phyloP scores from a whole-genome alignment of 176 grass and related monocot species.

The Aechmea fasciata region DNA sequence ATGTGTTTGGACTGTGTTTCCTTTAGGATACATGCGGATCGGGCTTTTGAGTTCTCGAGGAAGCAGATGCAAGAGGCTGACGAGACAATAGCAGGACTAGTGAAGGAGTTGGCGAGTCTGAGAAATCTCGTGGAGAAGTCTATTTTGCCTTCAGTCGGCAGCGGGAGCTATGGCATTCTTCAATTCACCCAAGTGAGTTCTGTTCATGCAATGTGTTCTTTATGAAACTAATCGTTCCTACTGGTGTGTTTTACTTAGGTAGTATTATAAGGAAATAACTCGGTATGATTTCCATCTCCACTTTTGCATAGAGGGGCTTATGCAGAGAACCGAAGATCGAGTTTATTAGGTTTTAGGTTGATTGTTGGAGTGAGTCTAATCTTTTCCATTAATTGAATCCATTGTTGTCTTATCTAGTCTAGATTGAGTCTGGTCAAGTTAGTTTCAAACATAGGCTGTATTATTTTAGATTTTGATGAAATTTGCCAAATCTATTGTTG shows the following conservation, averaged over 20 bases:
- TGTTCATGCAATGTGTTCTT: neutral
- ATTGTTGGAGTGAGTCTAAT: no score
- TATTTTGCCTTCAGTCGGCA: conserved; percentile 11
- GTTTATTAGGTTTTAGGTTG: no score
- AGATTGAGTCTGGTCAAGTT: no score
- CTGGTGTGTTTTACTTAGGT: no score
- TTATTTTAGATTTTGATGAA: no score
- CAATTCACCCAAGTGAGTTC: conserved; percentile 41
- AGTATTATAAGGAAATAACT: neutral
- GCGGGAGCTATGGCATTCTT: conserved; percentile 1
- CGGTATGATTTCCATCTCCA: no score
- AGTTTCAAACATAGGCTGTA: no score
- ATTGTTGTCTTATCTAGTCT: no score
- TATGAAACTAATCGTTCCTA: neutral
- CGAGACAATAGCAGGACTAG: conserved; percentile 53
- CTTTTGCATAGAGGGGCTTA: no score
- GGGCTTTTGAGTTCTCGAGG: conserved; percentile 77
- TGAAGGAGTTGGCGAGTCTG: conserved; percentile 53
- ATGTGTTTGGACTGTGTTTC: conserved; percentile 66
- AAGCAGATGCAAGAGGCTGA: conserved; percentile 84
- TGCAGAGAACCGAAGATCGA: no score
- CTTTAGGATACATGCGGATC: conserved; percentile 54
- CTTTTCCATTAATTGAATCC: no score
- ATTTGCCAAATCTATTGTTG: no score
- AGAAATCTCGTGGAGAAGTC: conserved; percentile 44